Percentiles rank a stretch among this genome's conserved stretches.
phyloP scores from a whole-genome alignment of 1,284 basidiomycete species.

The Omphalotus olearius region DNA sequence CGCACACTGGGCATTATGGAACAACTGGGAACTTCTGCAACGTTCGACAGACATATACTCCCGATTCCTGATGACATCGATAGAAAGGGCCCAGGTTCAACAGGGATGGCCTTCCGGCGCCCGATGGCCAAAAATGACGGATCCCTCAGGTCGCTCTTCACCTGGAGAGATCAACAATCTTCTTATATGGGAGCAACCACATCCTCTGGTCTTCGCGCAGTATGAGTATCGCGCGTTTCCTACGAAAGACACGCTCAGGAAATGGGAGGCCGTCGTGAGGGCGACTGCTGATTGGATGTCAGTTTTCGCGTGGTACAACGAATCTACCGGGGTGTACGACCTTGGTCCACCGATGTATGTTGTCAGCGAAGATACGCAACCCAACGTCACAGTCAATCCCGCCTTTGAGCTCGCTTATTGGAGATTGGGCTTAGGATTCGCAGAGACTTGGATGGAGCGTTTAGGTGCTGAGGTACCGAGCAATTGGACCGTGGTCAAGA shows the following conservation, averaged over 20 bases:
- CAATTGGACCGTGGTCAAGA: slow-evolving; percentile 40
- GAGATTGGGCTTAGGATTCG: slow-evolving; percentile 45
- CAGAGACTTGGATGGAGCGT: slow-evolving; percentile 42
- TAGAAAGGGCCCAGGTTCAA: slow-evolving; percentile 43
- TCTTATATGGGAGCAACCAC: slow-evolving; percentile 59
- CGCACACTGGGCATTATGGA: slow-evolving; percentile 59
- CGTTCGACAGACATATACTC: slow-evolving; percentile 41
- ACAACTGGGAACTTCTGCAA: slow-evolving; percentile 50
- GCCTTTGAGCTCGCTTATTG: slow-evolving; percentile 59
- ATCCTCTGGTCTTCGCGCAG: slow-evolving; percentile 54
- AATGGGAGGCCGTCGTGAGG: slow-evolving; percentile 47
- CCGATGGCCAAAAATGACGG: slow-evolving; percentile 63
- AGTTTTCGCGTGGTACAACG: slow-evolving; percentile 48
- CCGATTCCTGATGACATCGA: slow-evolving; percentile 43
- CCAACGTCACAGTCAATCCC: slow-evolving; percentile 49
- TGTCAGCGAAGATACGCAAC: slow-evolving; percentile 53
- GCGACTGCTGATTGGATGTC: slow-evolving; percentile 61
- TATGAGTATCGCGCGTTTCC: slow-evolving; percentile 51
- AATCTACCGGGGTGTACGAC: slow-evolving; percentile 43
- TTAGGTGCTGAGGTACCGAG: slow-evolving; percentile 37
- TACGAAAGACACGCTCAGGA: slow-evolving; percentile 33
- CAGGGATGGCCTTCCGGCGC: slow-evolving; percentile 49
- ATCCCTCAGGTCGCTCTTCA: slow-evolving; percentile 51
- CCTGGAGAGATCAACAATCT: slow-evolving; percentile 62
- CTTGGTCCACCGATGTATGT: slow-evolving; percentile 57